Evolutionary conservation across 495 filamentous ascomycete genomes (phyloP).

Genomic region (Podospora tetraspora): DNA sequence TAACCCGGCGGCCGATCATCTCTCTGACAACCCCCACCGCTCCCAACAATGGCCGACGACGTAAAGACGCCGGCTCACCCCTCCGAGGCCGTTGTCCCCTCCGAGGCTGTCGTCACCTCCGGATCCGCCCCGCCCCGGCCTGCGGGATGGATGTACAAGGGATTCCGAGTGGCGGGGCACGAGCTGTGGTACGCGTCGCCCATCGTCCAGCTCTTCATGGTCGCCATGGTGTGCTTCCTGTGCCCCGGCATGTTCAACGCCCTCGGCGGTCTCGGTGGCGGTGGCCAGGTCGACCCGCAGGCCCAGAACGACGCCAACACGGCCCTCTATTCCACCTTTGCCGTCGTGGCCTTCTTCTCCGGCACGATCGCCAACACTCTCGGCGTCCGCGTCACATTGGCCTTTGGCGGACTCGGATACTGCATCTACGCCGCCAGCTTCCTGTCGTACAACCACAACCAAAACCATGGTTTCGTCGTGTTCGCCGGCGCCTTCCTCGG

Average conservation of each 20-base stretch:
- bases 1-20: background rate
- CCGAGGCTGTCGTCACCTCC: background rate
- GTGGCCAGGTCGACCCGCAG: conserved; percentile 57
- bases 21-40: background rate
- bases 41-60: conserved; percentile 16
- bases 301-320: conserved; percentile 66
- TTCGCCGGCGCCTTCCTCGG: conserved; percentile 70
- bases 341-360: conserved; percentile 81
- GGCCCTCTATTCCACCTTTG: conserved; percentile 77
- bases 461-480: conserved; percentile 70
- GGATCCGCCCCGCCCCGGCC: conserved; percentile 26
- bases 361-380: conserved; percentile 73
- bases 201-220: conserved; percentile 64
- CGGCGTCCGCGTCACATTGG: conserved; percentile 66
- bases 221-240: conserved; percentile 82
- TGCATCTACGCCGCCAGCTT: conserved; percentile 75
- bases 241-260: conserved; percentile 88
- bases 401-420: conserved; percentile 82
- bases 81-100: background rate
- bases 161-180: conserved; percentile 48
- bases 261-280: conserved; percentile 67
- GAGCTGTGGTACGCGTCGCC: conserved; percentile 72
- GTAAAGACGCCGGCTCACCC: conserved; percentile 5
- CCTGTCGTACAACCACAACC: conserved; percentile 74
- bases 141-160: conserved; percentile 66